A percentile compares a stretch with the other conserved stretches of the same genome.
Conservation (phyloP, 192 early-diverging fungal species). For the Funneliformis mosseae region DNA sequence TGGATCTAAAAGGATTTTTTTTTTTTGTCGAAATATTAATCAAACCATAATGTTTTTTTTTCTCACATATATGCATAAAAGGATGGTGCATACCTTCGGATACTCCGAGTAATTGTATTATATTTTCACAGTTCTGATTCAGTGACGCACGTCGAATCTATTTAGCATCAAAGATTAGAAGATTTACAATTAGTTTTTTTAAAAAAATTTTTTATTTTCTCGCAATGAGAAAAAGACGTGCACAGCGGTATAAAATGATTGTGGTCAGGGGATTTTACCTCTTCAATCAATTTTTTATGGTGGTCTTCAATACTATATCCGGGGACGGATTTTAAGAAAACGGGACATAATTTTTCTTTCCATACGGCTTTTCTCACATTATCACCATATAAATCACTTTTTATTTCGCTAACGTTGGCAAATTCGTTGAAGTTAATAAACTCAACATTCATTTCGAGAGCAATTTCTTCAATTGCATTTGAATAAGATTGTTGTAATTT, state of each 20-base stretch:
- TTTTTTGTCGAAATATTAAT: not conserved
- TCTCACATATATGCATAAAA: not conserved
- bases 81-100: not conserved
- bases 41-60: not conserved
- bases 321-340: not conserved
- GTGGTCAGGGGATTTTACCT: not conserved
- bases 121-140: not conserved
- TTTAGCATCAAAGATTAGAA: not conserved
- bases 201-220: too few relatives aligned
- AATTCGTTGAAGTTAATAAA: not conserved
- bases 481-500: not conserved
- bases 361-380: not conserved
- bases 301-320: not conserved
- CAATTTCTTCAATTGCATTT: conserved; percentile 9
- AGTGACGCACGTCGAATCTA: not conserved
- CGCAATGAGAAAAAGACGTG: not conserved
- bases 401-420: not conserved
- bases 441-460: not conserved
- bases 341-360: not conserved
- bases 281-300: not conserved
- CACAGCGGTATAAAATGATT: not conserved
- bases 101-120: conserved; percentile 3
- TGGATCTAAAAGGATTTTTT: not conserved
- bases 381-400: not conserved
- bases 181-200: not conserved